Evolutionary conservation across 2,329 filamentous ascomycete genomes (phyloP), one percentile per base, ranked within the genome.

Genomic region (Verticillium zaregamsianum): DNA sequence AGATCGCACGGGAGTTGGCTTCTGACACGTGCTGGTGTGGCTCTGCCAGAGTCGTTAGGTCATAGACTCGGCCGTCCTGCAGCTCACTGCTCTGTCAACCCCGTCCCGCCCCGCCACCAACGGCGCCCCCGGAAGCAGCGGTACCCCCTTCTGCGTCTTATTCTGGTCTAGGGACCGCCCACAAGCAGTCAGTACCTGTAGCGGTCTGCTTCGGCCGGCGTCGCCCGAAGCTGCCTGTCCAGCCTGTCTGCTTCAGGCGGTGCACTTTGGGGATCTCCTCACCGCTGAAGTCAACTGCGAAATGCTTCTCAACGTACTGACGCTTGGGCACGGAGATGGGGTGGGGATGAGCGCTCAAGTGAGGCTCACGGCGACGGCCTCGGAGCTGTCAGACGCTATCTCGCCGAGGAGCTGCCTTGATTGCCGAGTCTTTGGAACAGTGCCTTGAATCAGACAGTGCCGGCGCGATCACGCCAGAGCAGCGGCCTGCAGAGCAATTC

Each of bases 391-490:
- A 49, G 40, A 8, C 15, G 37, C 37, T 40, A 40, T 40, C 37
- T 40, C 40, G n/a, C n/a, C n/a, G 40, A 49, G 23, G 20, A 49
- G 40, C 40, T 49, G 40, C 20, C 40, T 49, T 11, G n/a, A 20
- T n/a, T 12, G 17, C 40, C 33, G 33, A n/a, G n/a, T 25, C n/a
- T n/a, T 49, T 49, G 40, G 40, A n/a, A 23, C 40, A 49, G 40
- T n/a, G n/a, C 40, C 40, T 20, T 49, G 15, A n/a, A 49, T 49
- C 55, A 35, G 31, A 33, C 12, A 7, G 55, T 23, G 54, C 55
- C 40, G 56, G 33, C 63, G 59, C 63, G 59, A 66, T 66, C 64
- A 66, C 64, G 64, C 63, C 63, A 65, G 64, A 65, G 61, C 55
- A 61, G 59, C 59, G 61, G 60, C 58, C 40, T 58, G 59, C 63